Evolutionary conservation across 129 eudicot species (phyloP).

Genomic region (Lactuca sativa): DNA sequence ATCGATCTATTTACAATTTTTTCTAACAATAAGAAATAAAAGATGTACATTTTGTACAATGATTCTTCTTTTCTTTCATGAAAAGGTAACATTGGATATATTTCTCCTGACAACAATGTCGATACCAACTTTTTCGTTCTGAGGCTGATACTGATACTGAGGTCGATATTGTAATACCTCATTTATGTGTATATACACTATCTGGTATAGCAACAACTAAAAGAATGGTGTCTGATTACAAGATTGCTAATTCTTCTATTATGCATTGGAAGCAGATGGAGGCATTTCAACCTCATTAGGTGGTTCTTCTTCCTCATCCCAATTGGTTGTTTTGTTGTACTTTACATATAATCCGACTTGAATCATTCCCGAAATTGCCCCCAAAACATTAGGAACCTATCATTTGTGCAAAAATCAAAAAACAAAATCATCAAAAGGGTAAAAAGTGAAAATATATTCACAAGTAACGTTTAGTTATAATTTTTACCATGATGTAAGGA

Average conservation of each 20-base stretch:
- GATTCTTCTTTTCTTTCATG: neutral
- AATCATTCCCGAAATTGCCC: conserved; percentile 56
- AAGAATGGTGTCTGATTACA: neutral
- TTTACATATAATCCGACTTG: conserved; percentile 55
- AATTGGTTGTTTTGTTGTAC: conserved; percentile 54
- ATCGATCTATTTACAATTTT: neutral
- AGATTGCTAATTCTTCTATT: neutral
- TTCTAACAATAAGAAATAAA: neutral
- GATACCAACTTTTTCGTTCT: conserved; percentile 14
- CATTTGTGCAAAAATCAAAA: neutral
- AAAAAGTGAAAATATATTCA: neutral
- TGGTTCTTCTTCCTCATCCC: conserved; percentile 54
- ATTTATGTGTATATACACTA: neutral
- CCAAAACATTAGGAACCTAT: conserved; percentile 76
- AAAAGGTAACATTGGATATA: neutral
- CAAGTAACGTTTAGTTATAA: neutral
- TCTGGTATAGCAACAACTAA: conserved; percentile 2
- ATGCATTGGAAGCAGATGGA: conserved; percentile 23
- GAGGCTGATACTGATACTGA: neutral
- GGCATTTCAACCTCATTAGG: conserved; percentile 35
- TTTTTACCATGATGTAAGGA: conserved; percentile 63
- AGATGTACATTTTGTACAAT: neutral
- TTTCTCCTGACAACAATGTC: neutral
- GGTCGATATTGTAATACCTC: neutral
- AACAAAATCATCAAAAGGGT: neutral